Percentiles rank a stretch among this genome's conserved stretches.
phyloP scores from a whole-genome alignment of 345 rosid species.

The Leavenworthia alabamica region DNA sequence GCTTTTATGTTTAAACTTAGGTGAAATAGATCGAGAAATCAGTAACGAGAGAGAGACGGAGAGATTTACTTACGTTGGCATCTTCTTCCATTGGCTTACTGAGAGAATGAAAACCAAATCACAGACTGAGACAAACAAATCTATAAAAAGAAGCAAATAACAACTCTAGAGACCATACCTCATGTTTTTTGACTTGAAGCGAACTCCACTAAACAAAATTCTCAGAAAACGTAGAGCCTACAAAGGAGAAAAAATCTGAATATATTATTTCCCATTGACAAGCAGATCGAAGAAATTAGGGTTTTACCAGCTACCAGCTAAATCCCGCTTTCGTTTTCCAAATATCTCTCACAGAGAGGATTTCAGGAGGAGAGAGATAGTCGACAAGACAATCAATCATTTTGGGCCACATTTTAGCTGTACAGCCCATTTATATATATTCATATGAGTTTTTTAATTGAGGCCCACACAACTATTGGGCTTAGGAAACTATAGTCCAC shows the following conservation, averaged over 20 bases:
- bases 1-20: too few species aligned
- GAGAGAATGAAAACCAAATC: too few species aligned
- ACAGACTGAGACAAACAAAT: too few species aligned
- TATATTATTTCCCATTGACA: neutral
- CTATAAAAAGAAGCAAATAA: neutral
- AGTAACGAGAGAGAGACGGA: too few species aligned
- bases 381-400: neutral
- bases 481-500: neutral
- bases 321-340: conserved; percentile 20
- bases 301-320: conserved; percentile 24
- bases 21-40: too few species aligned
- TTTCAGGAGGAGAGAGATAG: too few species aligned
- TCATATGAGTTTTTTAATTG: too few species aligned
- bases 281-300: conserved; percentile 24
- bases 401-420: too few species aligned
- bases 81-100: too few species aligned
- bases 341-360: too few species aligned
- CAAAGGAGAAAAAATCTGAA: neutral
- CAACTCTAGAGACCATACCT: conserved; percentile 28
- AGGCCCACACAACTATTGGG: neutral
- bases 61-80: too few species aligned
- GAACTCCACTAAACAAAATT: conserved; percentile 23
- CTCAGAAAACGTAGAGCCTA: conserved; percentile 2
- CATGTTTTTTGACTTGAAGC: conserved; percentile 32
- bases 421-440: too few species aligned